Conservation (phyloP, 129 eudicot genomes). For the Flaveria linearis region DNA sequence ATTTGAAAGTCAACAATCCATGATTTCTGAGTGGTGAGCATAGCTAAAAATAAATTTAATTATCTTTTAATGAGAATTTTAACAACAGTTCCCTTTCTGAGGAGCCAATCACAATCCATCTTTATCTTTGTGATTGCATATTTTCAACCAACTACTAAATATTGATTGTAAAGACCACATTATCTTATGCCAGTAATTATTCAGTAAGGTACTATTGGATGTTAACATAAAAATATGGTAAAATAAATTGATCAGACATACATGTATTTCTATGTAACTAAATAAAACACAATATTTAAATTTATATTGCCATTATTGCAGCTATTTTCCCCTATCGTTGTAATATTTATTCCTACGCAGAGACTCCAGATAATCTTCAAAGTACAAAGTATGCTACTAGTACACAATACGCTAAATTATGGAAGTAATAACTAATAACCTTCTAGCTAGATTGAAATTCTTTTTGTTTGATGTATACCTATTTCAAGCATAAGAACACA, state of each 20-base stretch:
- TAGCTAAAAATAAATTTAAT: too few species aligned
- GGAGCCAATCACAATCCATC: background rate
- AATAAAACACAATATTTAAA: background rate
- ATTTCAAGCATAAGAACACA: background rate
- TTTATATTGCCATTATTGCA: background rate
- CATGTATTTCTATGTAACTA: background rate
- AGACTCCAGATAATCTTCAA: background rate
- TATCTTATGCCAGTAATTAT: background rate
- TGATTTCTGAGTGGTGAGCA: too few species aligned
- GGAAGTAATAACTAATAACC: background rate
- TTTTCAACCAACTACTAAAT: background rate
- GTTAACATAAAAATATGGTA: background rate
- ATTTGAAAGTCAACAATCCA: background rate
- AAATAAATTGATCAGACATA: background rate
- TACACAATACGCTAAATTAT: background rate
- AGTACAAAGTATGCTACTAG: background rate
- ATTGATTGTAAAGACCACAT: background rate
- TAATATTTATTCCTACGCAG: background rate
- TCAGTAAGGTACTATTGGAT: background rate
- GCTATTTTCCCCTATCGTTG: background rate
- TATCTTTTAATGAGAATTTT: too few species aligned
- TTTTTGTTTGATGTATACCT: background rate
- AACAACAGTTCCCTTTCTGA: background rate
- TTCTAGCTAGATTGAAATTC: background rate
- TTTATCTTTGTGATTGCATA: constrained; percentile 5